Evolutionary conservation across 75 land plant species (phyloP), one percentile per base, ranked within the genome.

Genomic region (Pseudotsuga menziesii): DNA sequence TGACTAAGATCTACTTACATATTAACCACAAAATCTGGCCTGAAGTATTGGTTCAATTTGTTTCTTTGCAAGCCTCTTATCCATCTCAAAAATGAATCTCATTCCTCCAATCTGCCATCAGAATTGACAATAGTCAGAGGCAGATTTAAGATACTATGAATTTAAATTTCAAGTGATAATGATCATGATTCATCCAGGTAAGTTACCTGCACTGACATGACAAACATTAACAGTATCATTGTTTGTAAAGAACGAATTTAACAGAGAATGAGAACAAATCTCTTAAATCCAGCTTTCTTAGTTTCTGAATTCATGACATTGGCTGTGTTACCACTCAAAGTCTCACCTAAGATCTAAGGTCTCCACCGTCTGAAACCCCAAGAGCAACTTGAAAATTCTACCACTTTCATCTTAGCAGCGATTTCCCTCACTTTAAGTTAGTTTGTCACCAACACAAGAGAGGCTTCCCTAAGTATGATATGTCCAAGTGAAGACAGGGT

Each of bases 51-150:
- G 48, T 44, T 44, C 48, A 44, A 44, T 6, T 44, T 44, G 75
- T 55, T 73, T 23, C 78, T 80, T 83, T 59, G 75, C 83, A 19
- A 86, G 84, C 72, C 69, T 82, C 74, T 75, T 80, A 57, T 84
- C 86, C 19, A 81, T 84, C 76, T 91, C 91, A 82, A 91, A 91
- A 72, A 89, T 81, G 62, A 89, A 89, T 64, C 87, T 79, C 93
- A 91, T 82, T n/a, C 86, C 91, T 59, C 89, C 88, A 13, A 80
- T 76, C 90, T 85, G 90, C 75, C 84, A 62, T 23, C 22, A 36
- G 61, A 58, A n/a, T 22, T 35, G 19, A 62, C 72, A 76, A 26
- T n/a, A 25, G 27, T 23, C 48, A 44, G 16, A 8, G 4, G 36
- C 11, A 11, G 27, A n/a, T 29, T 6, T 29, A 56, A 25, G 29